These are phyloP conservation scores for Spergularia marina DNA, from an alignment of 148 eudicot species.

Conservation along the genomic window DNA sequence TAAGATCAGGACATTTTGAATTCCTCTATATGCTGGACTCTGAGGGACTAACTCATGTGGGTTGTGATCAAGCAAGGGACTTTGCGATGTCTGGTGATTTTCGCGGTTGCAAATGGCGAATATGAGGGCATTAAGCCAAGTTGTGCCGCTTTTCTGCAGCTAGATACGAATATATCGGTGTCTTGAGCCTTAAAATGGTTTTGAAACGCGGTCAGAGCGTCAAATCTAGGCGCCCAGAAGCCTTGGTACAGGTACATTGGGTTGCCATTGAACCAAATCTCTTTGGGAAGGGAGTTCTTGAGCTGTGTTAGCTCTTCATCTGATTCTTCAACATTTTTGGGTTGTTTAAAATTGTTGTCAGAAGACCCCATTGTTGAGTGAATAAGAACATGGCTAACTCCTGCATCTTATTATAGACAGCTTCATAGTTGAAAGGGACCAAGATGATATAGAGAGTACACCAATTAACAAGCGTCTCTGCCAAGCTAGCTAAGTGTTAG, in stretches of 20 bases:
- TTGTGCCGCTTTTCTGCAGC: slow-evolving; percentile 28
- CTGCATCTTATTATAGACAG: neutral
- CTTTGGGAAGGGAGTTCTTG: slow-evolving; percentile 22
- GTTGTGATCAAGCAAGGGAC: slow-evolving; percentile 29
- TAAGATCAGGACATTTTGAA: slow-evolving; percentile 16
- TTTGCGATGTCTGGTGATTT: neutral
- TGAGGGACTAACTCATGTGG: slow-evolving; percentile 35
- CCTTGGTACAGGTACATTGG: slow-evolving; percentile 37
- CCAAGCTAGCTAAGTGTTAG: no score
- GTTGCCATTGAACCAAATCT: slow-evolving; percentile 18
- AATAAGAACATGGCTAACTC: neutral
- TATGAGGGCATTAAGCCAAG: slow-evolving; percentile 34
- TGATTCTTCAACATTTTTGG: neutral
- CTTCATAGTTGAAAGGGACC: no score
- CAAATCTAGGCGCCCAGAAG: slow-evolving; percentile 27
- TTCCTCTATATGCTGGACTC: slow-evolving; percentile 28
- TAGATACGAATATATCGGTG: slow-evolving; percentile 25
- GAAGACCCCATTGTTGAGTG: neutral
- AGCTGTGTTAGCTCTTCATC: slow-evolving; percentile 22
- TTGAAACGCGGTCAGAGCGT: slow-evolving; percentile 29
- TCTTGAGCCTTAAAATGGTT: slow-evolving; percentile 33
- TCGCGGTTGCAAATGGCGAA: slow-evolving; percentile 24
- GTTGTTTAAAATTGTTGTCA: slow-evolving; percentile 2
- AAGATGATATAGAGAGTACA: no score
- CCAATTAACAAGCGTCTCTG: no score